phyloP scores from a whole-genome alignment of 1,284 basidiomycete genomes.

The Moesziomyces sp. region DNA sequence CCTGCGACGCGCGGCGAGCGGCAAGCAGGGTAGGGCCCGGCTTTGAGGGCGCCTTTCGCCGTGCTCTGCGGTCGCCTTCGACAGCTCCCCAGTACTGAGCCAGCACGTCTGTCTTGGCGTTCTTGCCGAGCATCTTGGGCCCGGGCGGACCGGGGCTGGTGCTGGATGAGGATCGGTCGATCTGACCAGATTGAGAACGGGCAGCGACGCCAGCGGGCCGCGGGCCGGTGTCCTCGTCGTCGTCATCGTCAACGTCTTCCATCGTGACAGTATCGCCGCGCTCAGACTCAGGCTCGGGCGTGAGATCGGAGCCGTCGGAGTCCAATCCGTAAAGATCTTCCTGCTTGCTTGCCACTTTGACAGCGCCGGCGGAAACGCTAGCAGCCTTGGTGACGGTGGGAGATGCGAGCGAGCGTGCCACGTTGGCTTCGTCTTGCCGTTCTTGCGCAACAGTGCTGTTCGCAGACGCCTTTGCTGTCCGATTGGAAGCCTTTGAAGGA shows the following conservation, averaged over 20 bases:
- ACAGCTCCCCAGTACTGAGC: constrained; percentile 65
- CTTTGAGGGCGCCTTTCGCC: constrained; percentile 42
- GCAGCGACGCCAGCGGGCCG: constrained; percentile 10
- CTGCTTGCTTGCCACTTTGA: neutral
- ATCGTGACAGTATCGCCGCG: constrained; percentile 19
- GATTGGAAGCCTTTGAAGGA: constrained; percentile 6
- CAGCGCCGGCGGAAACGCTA: constrained; percentile 1
- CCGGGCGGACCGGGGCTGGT: constrained; percentile 50
- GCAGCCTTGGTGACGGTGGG: constrained; percentile 11
- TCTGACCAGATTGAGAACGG: constrained; percentile 21
- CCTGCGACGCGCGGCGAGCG: constrained; percentile 24
- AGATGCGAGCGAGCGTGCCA: constrained; percentile 15
- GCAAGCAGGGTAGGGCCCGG: constrained; percentile 39
- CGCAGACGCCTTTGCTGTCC: constrained; percentile 7
- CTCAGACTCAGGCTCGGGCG: constrained; percentile 47
- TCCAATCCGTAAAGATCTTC: constrained; percentile 26
- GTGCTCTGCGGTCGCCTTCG: constrained; percentile 52
- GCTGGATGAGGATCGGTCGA: constrained; percentile 32
- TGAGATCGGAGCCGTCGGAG: constrained; percentile 47
- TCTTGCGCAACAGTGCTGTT: constrained; percentile 20
- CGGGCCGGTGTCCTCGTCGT: constrained; percentile 37
- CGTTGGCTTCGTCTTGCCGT: constrained; percentile 19
- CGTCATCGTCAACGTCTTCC: constrained; percentile 19
- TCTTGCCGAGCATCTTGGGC: constrained; percentile 65
- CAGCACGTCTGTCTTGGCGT: constrained; percentile 63